Evolutionary conservation across 352 stramenopile genomes (phyloP).

Genomic region (Heterotrichella gracilis): DNA sequence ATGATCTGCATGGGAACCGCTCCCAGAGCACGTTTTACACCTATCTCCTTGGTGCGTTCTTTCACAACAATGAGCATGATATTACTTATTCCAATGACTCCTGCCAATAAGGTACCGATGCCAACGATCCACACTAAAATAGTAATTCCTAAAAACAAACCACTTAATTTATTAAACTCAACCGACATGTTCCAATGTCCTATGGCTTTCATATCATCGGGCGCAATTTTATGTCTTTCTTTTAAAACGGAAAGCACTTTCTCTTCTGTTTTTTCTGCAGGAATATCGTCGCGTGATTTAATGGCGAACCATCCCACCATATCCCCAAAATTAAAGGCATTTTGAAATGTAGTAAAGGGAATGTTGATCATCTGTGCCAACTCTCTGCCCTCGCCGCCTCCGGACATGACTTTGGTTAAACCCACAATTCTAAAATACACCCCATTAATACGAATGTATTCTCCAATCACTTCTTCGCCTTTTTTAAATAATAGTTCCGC

Average conservation of each 20-base stretch:
- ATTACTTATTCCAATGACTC: background rate
- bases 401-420: background rate
- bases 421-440: background rate
- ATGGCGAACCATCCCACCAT: background rate
- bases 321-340: background rate
- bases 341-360: background rate
- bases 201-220: background rate
- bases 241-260: background rate
- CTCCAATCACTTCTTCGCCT: background rate
- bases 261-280: background rate
- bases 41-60: background rate
- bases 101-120: background rate
- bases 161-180: background rate
- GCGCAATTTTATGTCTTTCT: background rate
- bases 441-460: background rate
- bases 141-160: background rate
- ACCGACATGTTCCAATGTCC: background rate
- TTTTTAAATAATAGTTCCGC: background rate
- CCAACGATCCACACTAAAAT: background rate
- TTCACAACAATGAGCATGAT: background rate
- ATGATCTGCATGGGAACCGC: background rate
- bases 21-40: background rate
- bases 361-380: background rate
- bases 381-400: background rate
- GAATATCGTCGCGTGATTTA: background rate